Conservation (phyloP, 1,139 yeast genomes). For the Blastobotrys serpentis region DNA sequence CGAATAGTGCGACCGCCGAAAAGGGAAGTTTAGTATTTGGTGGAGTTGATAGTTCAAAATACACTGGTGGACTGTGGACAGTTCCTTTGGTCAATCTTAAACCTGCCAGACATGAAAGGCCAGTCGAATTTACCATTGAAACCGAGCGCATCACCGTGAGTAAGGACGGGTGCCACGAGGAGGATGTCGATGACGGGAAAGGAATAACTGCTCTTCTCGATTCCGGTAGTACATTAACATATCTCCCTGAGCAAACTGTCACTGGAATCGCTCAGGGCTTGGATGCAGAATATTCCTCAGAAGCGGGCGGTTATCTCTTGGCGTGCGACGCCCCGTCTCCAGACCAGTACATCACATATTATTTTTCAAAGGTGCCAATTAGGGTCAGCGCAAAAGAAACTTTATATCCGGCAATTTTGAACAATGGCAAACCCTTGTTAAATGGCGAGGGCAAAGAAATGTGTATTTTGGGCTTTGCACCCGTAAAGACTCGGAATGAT, state of each 20-base stretch:
- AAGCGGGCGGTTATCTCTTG: conserved; percentile 25
- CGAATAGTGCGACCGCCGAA: conserved; percentile 44
- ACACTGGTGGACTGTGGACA: conserved; percentile 45
- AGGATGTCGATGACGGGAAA: conserved; percentile 7
- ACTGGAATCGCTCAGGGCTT: conserved; percentile 27
- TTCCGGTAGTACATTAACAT: conserved; percentile 64
- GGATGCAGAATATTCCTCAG: conserved; percentile 37
- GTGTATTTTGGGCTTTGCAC: conserved; percentile 24
- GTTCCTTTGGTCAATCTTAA: conserved; percentile 30
- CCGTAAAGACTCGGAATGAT: conserved; percentile 22
- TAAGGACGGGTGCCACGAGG: conserved; percentile 10
- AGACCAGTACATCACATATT: conserved; percentile 21
- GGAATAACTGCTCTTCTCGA: conserved; percentile 47
- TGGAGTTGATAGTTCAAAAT: conserved; percentile 57
- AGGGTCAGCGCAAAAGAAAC: conserved; percentile 19
- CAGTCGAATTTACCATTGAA: conserved; percentile 22
- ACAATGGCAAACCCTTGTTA: conserved; percentile 14
- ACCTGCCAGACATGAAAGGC: conserved; percentile 13
- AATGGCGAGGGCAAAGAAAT: conserved; percentile 19
- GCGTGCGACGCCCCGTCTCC: conserved; percentile 25
- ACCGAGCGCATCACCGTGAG: conserved; percentile 18
- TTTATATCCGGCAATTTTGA: conserved; percentile 16
- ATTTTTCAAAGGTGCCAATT: conserved; percentile 22
- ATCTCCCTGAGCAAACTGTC: conserved; percentile 44
- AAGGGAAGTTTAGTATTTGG: conserved; percentile 57